Evolutionary conservation across 495 filamentous ascomycete species (phyloP), one percentile per base, ranked within the genome.

Genomic region (Oidiodendron maius): DNA sequence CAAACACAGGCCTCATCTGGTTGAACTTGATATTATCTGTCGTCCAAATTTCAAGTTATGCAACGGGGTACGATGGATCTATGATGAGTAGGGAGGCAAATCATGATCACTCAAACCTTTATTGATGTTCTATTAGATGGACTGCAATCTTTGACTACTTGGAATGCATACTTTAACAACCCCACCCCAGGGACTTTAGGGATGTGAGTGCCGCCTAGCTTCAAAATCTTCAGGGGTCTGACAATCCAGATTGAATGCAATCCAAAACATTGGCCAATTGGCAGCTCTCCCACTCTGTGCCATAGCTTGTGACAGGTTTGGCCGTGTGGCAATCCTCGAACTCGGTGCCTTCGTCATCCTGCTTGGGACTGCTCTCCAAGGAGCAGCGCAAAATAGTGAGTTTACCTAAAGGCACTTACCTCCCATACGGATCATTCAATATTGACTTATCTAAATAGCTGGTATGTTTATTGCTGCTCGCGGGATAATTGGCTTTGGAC

Each of bases 41-140:
- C 22, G 48, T 41, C 10, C 44, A 49, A 24, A 49, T 54, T 20
- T 49, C 51, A 1, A 49, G 45, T 49, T 54, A 54, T 50, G 51
- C 47, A 13, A 55, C 46, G 46, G 53, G 53, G 5, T 56, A 51
- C 32, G 53, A 56, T 48, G 48, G 48, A 1, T 56, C 53, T 15
- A 56, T 56, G 53, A 51, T 56, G 53, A 56, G 47, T 46, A 44
- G 4, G 42, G n/a, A n/a, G n/a, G n/a, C n/a, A n/a, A n/a, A n/a
- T n/a, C n/a, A n/a, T n/a, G n/a, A n/a, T n/a, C n/a, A n/a, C n/a
- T n/a, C n/a, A n/a, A n/a, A n/a, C n/a, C n/a, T n/a, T n/a, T n/a
- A n/a, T n/a, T n/a, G n/a, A n/a, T n/a, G n/a, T n/a, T n/a, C n/a
- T n/a, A n/a, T n/a, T n/a, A 50, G 42, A 57, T 34, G 53, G 53